These are phyloP conservation scores for Clathrus columnatus DNA, from an alignment of 768 basidiomycete genomes.

Conservation along the genomic window DNA sequence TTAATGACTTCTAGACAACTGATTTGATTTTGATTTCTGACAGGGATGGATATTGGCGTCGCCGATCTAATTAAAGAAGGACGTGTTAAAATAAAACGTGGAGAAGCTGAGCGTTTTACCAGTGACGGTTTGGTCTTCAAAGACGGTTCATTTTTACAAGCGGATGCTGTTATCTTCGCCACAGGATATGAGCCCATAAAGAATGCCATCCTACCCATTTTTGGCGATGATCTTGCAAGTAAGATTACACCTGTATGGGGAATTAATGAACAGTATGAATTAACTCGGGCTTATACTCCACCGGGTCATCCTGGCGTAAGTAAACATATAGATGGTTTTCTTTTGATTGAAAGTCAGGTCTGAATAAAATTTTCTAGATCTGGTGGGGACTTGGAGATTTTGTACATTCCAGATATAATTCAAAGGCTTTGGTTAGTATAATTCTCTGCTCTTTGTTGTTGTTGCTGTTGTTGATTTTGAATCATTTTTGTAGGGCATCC, in stretches of 20 bases:
- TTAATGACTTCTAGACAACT: not conserved
- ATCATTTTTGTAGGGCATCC: not conserved
- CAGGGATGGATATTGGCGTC: slow-evolving; percentile 16
- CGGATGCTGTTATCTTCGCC: slow-evolving; percentile 13
- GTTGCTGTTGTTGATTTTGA: not conserved
- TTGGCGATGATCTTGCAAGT: slow-evolving; percentile 29
- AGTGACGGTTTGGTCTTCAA: slow-evolving; percentile 6
- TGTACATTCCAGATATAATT: slow-evolving; percentile 22
- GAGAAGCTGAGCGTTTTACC: slow-evolving; percentile 3
- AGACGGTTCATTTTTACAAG: slow-evolving; percentile 11
- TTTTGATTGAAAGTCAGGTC: not conserved
- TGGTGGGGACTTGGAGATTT: slow-evolving; percentile 26
- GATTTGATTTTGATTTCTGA: not conserved
- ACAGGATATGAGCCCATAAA: slow-evolving; percentile 28
- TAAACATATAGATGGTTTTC: not conserved
- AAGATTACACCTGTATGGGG: slow-evolving; percentile 28
- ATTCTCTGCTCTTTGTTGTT: not conserved
- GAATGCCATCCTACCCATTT: slow-evolving; percentile 23
- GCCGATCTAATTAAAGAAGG: slow-evolving; percentile 12
- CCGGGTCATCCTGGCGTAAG: slow-evolving; percentile 32
- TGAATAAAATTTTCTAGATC: slow-evolving; percentile 3
- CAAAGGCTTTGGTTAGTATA: slow-evolving; percentile 29
- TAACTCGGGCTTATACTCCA: slow-evolving; percentile 29
- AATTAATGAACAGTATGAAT: slow-evolving; percentile 34
- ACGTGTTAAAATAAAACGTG: slow-evolving; percentile 10